These are phyloP conservation scores for Hemisphaericaspora xylanilytica DNA, from an alignment of 1,139 yeast genomes.

Conservation along the genomic window DNA sequence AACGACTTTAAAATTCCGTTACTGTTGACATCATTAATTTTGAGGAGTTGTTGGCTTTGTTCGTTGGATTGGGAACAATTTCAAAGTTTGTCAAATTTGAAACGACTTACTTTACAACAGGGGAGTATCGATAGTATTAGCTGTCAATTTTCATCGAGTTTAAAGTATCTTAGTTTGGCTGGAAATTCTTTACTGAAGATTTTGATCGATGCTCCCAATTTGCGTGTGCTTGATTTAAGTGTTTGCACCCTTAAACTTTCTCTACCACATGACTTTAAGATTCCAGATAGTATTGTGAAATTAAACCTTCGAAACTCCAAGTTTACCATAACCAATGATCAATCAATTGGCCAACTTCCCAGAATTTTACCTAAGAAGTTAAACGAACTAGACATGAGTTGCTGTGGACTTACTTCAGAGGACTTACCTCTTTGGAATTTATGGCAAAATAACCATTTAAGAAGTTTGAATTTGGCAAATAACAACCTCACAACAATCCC, in stretches of 20 bases:
- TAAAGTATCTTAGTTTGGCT: neutral
- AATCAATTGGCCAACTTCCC: neutral
- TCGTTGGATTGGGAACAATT: neutral
- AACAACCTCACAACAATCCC: neutral
- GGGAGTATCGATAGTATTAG: neutral
- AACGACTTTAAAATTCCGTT: neutral
- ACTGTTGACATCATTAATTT: neutral
- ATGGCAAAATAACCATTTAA: neutral
- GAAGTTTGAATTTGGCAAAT: neutral
- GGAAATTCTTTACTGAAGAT: neutral
- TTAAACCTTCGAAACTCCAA: neutral
- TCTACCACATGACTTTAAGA: neutral
- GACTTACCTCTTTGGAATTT: neutral
- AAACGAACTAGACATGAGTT: neutral
- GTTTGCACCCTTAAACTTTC: neutral
- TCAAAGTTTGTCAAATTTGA: neutral
- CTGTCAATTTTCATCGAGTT: neutral
- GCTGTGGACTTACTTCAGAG: neutral
- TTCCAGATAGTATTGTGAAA: neutral
- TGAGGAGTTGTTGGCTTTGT: neutral
- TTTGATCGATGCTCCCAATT: neutral
- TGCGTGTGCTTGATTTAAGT: neutral
- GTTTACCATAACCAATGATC: neutral
- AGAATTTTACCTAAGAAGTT: neutral
- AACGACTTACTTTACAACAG: neutral